Conservation (phyloP, 2,329 filamentous ascomycete species). For the Arthrinium puccinioides region DNA sequence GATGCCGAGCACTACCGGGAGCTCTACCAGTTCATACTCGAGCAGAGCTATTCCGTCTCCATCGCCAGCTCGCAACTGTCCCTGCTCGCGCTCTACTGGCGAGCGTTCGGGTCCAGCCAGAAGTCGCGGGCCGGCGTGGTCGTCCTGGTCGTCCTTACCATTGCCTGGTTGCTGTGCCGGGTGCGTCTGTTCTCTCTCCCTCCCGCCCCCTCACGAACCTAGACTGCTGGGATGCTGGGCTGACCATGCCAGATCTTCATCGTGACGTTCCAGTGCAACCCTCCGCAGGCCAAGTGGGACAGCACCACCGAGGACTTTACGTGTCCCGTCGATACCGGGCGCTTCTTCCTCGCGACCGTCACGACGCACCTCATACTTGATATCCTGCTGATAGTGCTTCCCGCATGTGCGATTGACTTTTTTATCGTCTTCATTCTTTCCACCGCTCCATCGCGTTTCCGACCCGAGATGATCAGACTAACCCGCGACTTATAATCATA, state of each 20-base stretch:
- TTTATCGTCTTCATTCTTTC: too few species aligned
- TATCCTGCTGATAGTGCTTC: not conserved
- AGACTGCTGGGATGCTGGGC: not conserved
- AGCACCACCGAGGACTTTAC: not conserved
- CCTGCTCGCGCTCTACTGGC: conserved; percentile 2
- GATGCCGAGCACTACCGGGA: not conserved
- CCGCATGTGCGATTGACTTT: not conserved
- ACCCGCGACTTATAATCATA: not conserved
- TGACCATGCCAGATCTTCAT: conserved; percentile 1
- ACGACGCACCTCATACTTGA: conserved; percentile 3
- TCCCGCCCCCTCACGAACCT: not conserved
- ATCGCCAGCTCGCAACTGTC: conserved; percentile 3
- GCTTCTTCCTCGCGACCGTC: conserved; percentile 3
- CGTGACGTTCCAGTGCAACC: conserved; percentile 3
- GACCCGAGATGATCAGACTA: not conserved
- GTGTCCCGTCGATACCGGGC: conserved; percentile 2
- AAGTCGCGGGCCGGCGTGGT: not conserved
- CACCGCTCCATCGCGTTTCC: too few species aligned
- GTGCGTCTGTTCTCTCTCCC: not conserved
- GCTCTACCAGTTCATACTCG: conserved; percentile 2
- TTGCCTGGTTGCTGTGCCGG: not conserved
- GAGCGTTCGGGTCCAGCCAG: not conserved
- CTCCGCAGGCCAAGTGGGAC: conserved; percentile 1
- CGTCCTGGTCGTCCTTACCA: not conserved
- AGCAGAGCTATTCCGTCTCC: conserved; percentile 1